Evolutionary conservation across 345 rosid genomes (phyloP), one percentile per base, ranked within the genome.

Genomic region (Isatis tinctoria): DNA sequence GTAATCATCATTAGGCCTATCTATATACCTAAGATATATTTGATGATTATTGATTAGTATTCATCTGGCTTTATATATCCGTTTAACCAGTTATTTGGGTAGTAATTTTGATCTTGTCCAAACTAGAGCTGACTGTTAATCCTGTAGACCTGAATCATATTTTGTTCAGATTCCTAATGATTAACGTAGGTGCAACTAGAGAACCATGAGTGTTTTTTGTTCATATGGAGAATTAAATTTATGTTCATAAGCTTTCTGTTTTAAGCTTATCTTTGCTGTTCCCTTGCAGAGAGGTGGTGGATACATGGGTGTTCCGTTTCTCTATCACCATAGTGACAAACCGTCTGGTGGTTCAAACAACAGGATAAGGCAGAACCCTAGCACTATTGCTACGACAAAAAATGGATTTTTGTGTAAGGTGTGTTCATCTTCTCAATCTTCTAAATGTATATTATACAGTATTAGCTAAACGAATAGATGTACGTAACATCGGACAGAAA

Each of bases 391-490:
- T 54, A 74, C 75, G 0, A 73, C 82, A 0, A 78, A 78, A 49
- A 78, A 78, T 45, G 82, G 82, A 16, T 74, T 73, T 28, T 78
- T 78, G 82, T 73, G 78, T 62, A 78, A 74, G 82, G 82, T 78
- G 43, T 53, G 81, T 78, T 73, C 12, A 4, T 65, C 49, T 69
- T 54, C 18, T 20, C 39, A 40, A 8, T 62, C 60, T 27, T 76
- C 10, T 62, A 30, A 22, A 13, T 44, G 24, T 44, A 51, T 14
- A 49, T 35, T 17, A 10, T 48, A n/a, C n/a, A n/a, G n/a, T n/a
- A 12, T 44, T 18, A 56, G 47, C 36, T 60, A 10, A 51, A 49
- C 22, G 26, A 13, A 16, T 56, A 26, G 60, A 47, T 45, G 6
- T 22, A 53, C 40, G 18, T 44, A 74, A 45, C 47, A 69, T 30